Evolutionary conservation across 1,139 yeast genomes (phyloP).

Genomic region (Kazachstania sp.): DNA sequence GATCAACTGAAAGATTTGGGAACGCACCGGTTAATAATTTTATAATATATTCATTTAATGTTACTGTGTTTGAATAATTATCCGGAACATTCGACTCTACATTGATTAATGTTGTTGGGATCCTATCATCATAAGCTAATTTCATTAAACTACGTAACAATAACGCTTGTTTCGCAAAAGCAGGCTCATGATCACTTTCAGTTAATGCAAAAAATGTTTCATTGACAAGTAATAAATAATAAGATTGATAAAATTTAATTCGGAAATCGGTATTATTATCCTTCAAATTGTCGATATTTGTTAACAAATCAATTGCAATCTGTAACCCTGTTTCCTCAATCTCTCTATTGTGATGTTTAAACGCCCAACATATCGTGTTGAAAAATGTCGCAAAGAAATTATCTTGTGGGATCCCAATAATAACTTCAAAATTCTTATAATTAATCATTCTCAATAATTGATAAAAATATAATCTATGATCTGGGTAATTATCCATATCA

Average conservation of each 20-base stretch:
- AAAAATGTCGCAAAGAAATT: slow-evolving; percentile 82
- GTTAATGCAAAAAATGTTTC: slow-evolving; percentile 89
- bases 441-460: slow-evolving; percentile 79
- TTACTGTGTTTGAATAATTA: slow-evolving; percentile 71
- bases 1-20: slow-evolving; percentile 76
- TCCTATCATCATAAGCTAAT: slow-evolving; percentile 63
- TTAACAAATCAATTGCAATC: slow-evolving; percentile 67
- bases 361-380: slow-evolving; percentile 94
- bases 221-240: slow-evolving; percentile 75
- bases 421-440: slow-evolving; percentile 70
- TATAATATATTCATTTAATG: slow-evolving; percentile 68
- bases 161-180: slow-evolving; percentile 78
- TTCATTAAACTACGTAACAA: slow-evolving; percentile 74
- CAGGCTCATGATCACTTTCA: slow-evolving; percentile 96
- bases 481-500: slow-evolving; percentile 92
- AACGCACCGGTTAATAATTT: slow-evolving; percentile 74
- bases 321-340: slow-evolving; percentile 84
- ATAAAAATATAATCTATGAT: slow-evolving; percentile 91
- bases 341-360: slow-evolving; percentile 89
- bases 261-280: slow-evolving; percentile 60
- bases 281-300: slow-evolving; percentile 69
- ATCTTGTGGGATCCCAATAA: slow-evolving; percentile 70
- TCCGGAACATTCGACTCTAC: slow-evolving; percentile 61
- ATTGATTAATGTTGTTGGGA: slow-evolving; percentile 61
- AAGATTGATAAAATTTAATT: slow-evolving; percentile 74